Evolutionary conservation across 495 filamentous ascomycete genomes (phyloP), one percentile per base, ranked within the genome.

Genomic region (Margaritispora aquatica): DNA sequence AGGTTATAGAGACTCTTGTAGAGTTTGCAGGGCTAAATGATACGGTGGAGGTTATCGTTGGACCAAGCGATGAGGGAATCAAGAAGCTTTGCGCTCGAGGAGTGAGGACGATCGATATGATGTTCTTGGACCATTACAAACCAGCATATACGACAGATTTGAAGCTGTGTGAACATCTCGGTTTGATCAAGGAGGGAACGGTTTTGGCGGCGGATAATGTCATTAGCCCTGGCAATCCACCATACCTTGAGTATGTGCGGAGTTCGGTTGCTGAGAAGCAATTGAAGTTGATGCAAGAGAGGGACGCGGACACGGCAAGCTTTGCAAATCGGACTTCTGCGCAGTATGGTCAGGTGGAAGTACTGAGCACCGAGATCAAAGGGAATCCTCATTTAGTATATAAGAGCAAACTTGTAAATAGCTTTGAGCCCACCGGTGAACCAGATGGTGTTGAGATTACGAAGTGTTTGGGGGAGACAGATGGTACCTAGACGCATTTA

Each of bases 41-140:
- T 60, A 72, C 84, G 2, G 87, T 92, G 1, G 76, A 77, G 38
- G 83, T 92, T 20, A 65, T 86, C 0, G 81, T 89, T 26, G 88
- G 87, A 8, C 73, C 83, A 1, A 86, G 84, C 44, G 80, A 84
- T 46, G 68, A 73, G 8, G 83, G 82, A 0, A 72, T 91, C 26
- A 73, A 76, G 54, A 77, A 80, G 11, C 71, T 90, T 2, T 70
- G 78, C 34, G 85, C 27, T 41, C 20, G 85, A 0, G 60, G 64
- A 2, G 67, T 91, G 1, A 72, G 70, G 31, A 52, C 51, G 4
- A 78, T 91, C 38, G 88, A 88, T 54, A 70, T 92, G 10, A 69
- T 89, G 60, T 90, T 91, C 65, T 72, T 92, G 27, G 88, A 91
- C 55, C 88, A 92, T 63, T 84, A 84, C 66, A 90, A 92, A 65